A percentile compares a stretch with the other conserved stretches of the same genome.
Conservation (phyloP, 768 basidiomycete genomes). For the Lentinula aciculospora region DNA sequence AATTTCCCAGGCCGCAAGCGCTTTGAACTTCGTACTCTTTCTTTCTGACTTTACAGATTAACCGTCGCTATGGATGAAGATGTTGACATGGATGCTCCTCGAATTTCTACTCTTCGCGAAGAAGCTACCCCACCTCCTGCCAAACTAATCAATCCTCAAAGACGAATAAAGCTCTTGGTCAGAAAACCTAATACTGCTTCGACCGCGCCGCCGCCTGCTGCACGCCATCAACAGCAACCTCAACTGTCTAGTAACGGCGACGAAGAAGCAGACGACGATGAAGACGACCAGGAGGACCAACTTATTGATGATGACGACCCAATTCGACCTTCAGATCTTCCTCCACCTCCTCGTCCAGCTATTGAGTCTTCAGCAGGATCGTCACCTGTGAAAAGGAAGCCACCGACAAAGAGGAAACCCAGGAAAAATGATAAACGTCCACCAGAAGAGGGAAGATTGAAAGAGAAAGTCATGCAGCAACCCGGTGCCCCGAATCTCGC, state of each 20-base stretch:
- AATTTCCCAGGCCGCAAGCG: too few relatives aligned
- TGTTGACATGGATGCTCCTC: slow-evolving; percentile 73
- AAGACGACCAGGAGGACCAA: slow-evolving; percentile 73
- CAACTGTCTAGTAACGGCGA: slow-evolving; percentile 22
- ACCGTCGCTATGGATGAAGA: slow-evolving; percentile 37
- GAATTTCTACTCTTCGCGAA: slow-evolving; percentile 73
- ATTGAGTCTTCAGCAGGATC: slow-evolving; percentile 16
- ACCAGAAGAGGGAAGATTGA: slow-evolving; percentile 37
- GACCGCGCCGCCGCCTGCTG: slow-evolving; percentile 11
- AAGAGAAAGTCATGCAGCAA: slow-evolving; percentile 31
- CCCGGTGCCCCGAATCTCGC: slow-evolving; percentile 29
- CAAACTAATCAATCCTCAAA: slow-evolving; percentile 27
- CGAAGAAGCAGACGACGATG: slow-evolving; percentile 58
- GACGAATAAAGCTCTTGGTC: slow-evolving; percentile 47
- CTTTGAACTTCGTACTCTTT: too few relatives aligned
- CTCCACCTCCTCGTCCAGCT: slow-evolving; percentile 6
- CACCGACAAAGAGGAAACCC: slow-evolving; percentile 43
- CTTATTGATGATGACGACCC: slow-evolving; percentile 68
- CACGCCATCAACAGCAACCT: slow-evolving; percentile 13
- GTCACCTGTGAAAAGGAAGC: slow-evolving; percentile 37
- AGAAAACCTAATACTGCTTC: slow-evolving; percentile 12
- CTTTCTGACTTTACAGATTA: too few relatives aligned
- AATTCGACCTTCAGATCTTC: slow-evolving; percentile 10
- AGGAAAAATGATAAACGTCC: slow-evolving; percentile 46
- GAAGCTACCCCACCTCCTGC: slow-evolving; percentile 67